A percentile compares a stretch with the other conserved stretches of the same genome.
Conservation (phyloP, 2,329 filamentous ascomycete species). For the Aschersonia sp. region DNA sequence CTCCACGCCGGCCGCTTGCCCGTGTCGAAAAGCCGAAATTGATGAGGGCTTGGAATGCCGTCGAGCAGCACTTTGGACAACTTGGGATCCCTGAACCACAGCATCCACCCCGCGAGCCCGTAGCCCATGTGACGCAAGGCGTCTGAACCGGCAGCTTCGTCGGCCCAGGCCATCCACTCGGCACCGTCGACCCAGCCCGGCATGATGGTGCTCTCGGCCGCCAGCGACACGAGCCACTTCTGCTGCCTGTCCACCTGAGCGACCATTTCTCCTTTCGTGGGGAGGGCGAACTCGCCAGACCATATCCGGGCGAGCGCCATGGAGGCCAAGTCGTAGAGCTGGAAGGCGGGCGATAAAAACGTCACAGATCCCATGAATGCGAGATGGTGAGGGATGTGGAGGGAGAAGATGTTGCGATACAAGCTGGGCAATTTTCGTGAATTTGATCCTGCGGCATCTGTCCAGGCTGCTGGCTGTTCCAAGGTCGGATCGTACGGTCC, state of each 20-base stretch:
- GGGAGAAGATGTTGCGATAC: conserved; percentile 29
- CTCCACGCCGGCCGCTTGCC: conserved; percentile 24
- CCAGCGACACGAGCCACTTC: conserved; percentile 14
- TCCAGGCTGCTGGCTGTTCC: no score
- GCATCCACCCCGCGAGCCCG: conserved; percentile 22
- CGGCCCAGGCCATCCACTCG: conserved; percentile 23
- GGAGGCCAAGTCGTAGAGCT: conserved; percentile 25
- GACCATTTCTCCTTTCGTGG: conserved; percentile 20
- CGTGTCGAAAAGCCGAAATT: conserved; percentile 23
- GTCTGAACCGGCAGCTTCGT: conserved; percentile 25
- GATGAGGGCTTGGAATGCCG: conserved; percentile 24
- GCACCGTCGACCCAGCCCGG: conserved; percentile 14
- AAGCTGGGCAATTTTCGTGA: conserved; percentile 15
- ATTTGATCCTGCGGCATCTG: no score
- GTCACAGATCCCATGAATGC: conserved; percentile 25
- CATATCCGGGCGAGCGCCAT: conserved; percentile 30
- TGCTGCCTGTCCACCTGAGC: conserved; percentile 18
- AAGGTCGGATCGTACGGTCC: no score
- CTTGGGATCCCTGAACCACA: conserved; percentile 23
- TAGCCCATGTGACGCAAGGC: conserved; percentile 24
- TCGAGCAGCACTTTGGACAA: conserved; percentile 22
- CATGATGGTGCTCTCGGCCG: conserved; percentile 11
- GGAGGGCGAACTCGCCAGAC: conserved; percentile 21
- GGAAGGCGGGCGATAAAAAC: conserved; percentile 18
- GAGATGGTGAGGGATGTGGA: conserved; percentile 25